These are phyloP conservation scores for Blastomyces silverae DNA, from an alignment of 2,329 filamentous ascomycete species.

Conservation along the genomic window DNA sequence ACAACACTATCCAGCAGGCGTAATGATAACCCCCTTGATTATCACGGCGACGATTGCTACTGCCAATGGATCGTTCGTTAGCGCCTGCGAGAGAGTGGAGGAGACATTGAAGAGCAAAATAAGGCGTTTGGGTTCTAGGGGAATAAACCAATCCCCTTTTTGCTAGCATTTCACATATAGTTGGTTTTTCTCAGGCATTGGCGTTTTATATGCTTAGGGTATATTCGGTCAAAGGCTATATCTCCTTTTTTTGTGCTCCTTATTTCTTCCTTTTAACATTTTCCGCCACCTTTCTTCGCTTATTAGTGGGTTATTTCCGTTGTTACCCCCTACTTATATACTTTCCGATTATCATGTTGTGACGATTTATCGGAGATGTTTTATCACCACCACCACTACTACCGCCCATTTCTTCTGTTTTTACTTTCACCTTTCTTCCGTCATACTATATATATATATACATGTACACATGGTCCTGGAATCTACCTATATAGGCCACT, in stretches of 20 bases:
- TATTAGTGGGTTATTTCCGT: not conserved
- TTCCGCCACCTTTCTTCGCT: not conserved
- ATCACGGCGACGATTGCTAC: constrained; percentile 14
- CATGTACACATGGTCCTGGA: not conserved
- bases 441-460: not conserved
- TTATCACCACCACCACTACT: not conserved
- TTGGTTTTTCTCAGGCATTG: constrained; percentile 7
- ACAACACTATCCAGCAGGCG: constrained; percentile 19
- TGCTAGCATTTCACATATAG: constrained; percentile 7
- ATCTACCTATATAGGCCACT: constrained; percentile 5
- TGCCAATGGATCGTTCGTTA: constrained; percentile 21
- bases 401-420: not conserved
- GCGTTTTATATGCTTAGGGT: constrained; percentile 9
- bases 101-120: constrained; percentile 4
- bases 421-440: not conserved
- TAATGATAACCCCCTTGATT: not conserved
- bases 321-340: not conserved
- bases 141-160: not conserved
- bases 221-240: constrained; percentile 9
- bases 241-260: not conserved
- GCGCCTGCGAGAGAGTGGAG: not conserved
- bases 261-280: not conserved
- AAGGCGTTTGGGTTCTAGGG: constrained; percentile 10
- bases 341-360: constrained; percentile 3
- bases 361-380: constrained; percentile 5